Evolutionary conservation across 371 early-diverging fungal species (phyloP), one percentile per base, ranked within the genome.

Genomic region (Globomyces sp.): DNA sequence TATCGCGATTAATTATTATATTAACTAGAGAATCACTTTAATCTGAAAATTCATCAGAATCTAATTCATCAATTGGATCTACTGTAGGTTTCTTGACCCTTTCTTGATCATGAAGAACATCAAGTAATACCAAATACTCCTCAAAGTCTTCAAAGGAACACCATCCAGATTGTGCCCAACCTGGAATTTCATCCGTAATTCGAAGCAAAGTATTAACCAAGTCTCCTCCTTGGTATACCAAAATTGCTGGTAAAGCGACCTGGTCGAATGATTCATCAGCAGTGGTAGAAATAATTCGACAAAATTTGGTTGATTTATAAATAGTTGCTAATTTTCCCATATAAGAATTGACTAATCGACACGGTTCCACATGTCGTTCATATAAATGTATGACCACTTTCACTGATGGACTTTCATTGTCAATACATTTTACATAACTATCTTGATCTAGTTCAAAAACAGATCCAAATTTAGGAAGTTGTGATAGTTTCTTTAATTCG

Each of bases 321-420:
- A 63, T 73, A 10, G 73, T 59, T 8, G 83, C 79, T 6, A 83
- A 65, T 37, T 62, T 58, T 49, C 68, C 69, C 37, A 83, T 68
- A 42, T 78, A 73, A 40, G 71, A 68, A 67, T 78, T 81, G 41
- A 82, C 79, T 4, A 74, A 69, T 5, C 85, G 78, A 61, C 78
- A 77, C 2, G 71, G 71, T 50, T 76, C 72, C 34, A 52, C 58
- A 36, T 41, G 11, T 1, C 66, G 68, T 48, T 81, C 70, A 63
- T 76, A 83, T 37, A 83, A 70, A 61, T 80, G 81, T 11, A 80
- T 60, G 1, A 83, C 55, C 47, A 83, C 81, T 1, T 57, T 66
- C 0, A 72, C 72, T 11, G 40, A 42, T 11, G 75, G 70, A 5
- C 47, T 71, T 47, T 67, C 76, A n/a, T 73, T 63, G 52, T 81